Base-by-base conservation (phyloP, 768 basidiomycete genomes). In the Kwoniella mangroviensis region DNA sequence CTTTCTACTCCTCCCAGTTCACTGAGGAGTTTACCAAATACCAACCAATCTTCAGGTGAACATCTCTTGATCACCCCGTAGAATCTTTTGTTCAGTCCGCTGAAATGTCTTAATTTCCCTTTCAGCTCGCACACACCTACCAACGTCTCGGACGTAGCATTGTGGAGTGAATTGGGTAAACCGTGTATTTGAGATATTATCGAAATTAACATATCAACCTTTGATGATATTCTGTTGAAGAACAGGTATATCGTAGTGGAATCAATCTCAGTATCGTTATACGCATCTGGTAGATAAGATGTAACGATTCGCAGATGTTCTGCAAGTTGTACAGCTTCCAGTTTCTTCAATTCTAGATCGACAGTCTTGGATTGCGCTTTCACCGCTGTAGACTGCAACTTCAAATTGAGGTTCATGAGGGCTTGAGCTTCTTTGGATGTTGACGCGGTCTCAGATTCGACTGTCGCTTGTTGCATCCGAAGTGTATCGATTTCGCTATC, bases 41-140 rank as follows among this genome's bases (percentile, higher is more conserved):
- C 90, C 69, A 98, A 83, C 88, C 95, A 99, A 4, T 90, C 89
- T 65, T 92, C 90, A 9, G 92, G 89, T 74, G 93, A 90, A 79
- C 92, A 92, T 19, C 89, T 86, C 40, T 89, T 87, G 64, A 98
- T 87, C 73, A 94, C 87, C 0, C 92, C 90, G 2, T 92, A 89
- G 77, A 98, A 98, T 21, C 94, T 91, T 80, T 91, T 91, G 87
- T 93, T 94, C 5, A 95, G 85, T 1, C 89, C 90, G 0, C 92
- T 89, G 54, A 98, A 86, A 57, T 89, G 88, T 1, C 91, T 89
- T 34, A 97, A 87, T 52, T 91, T 90, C 21, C 92, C 90, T 67
- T 93, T 87, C 88, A 98, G 90, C 87, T 98, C 96, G 83, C 96
- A 98, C 45, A 97, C 89, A 19, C 93, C 93, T n/a, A 97, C 94